Conservation (phyloP, 2,329 filamentous ascomycete species). For the Fusarium begoniae region DNA sequence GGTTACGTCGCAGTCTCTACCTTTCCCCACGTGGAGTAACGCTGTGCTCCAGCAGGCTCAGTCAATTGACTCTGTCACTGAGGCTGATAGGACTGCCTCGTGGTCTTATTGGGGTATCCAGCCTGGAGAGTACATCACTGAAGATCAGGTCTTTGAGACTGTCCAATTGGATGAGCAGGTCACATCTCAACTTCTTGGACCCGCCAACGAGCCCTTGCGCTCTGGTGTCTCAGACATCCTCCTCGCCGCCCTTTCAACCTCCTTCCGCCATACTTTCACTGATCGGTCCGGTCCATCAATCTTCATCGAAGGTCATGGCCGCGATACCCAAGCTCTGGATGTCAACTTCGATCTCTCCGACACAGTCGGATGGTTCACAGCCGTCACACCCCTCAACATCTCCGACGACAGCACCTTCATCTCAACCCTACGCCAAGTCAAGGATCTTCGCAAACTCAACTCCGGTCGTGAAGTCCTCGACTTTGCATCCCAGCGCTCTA, state of each 20-base stretch:
- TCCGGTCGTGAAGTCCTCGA: background rate
- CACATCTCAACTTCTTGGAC: background rate
- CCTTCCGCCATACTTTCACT: background rate
- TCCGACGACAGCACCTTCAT: fast-evolving
- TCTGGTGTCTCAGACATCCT: background rate
- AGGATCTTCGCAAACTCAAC: background rate
- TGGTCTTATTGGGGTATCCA: background rate
- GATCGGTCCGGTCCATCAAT: background rate
- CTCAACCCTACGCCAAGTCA: background rate
- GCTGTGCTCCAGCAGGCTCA: background rate
- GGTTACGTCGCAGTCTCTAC: background rate
- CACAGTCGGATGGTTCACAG: background rate
- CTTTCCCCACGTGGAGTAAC: background rate
- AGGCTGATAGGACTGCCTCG: fast-evolving
- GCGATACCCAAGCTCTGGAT: background rate
- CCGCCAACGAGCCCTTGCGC: background rate
- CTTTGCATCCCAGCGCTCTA: background rate
- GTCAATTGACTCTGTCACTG: fast-evolving
- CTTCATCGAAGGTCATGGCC: background rate
- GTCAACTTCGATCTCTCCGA: background rate
- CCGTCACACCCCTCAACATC: background rate
- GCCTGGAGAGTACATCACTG: background rate
- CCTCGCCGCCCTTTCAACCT: background rate
- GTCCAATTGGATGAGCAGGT: background rate
- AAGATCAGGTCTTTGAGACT: background rate